These are phyloP conservation scores for Pythium oligandrum DNA, from an alignment of 352 stramenopile species.

Conservation along the genomic window DNA sequence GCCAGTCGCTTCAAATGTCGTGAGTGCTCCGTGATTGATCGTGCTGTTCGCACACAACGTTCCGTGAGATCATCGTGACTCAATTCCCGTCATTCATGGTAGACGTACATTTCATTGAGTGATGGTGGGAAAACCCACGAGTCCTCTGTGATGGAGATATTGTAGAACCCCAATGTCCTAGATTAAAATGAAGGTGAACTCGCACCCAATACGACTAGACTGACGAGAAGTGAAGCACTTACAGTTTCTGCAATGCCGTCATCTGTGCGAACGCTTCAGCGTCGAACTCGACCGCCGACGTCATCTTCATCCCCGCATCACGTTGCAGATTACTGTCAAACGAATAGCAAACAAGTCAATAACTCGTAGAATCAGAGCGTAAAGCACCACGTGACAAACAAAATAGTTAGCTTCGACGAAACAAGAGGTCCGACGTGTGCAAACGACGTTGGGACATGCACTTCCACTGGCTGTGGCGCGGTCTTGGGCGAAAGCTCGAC, in stretches of 20 bases:
- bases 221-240: background rate
- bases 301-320: too few relatives aligned
- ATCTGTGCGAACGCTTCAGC: conserved; percentile 6
- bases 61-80: background rate
- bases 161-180: conserved; percentile 5
- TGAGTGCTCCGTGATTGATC: conserved; percentile 9
- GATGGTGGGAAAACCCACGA: conserved; percentile 1
- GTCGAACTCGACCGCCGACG: conserved; percentile 9
- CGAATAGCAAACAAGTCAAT: background rate
- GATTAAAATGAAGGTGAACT: background rate
- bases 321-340: background rate
- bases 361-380: background rate
- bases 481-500: conserved; percentile 5
- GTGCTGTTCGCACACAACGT: conserved; percentile 1
- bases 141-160: conserved; percentile 4
- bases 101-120: conserved; percentile 8
- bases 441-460: conserved; percentile 1
- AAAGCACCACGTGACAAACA: conserved; percentile 1
- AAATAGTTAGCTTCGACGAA: conserved; percentile 4
- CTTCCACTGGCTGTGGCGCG: background rate
- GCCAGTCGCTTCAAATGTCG: background rate
- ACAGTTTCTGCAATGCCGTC: conserved; percentile 9
- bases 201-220: background rate
- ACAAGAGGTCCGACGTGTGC: conserved; percentile 3
- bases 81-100: background rate